Base-by-base conservation (phyloP, 768 basidiomycete genomes). In the Tylopilus subfusipes region DNA sequence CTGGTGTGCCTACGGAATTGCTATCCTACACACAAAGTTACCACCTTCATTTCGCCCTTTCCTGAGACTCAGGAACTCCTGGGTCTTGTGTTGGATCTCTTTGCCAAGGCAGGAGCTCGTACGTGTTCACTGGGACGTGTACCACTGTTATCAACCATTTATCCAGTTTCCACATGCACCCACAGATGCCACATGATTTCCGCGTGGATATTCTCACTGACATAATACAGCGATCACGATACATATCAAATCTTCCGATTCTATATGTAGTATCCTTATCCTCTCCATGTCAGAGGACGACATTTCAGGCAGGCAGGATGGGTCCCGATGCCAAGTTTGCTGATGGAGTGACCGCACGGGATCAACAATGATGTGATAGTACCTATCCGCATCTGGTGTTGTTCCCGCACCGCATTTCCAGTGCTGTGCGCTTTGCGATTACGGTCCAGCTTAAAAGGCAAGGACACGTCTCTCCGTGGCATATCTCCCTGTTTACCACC, bases 321-420 rank as follows among this genome's bases (percentile, higher is more conserved):
- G 31, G 38, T 22, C 29, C 46, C 49, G 36, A 21, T 45, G 30
- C 45, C 49, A 33, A 48, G 57, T 42, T 45, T 54, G 11, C 21
- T 53, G 33, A 50, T 48, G 39, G 19, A 29, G 22, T n/a, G 51
- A 25, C 29, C 31, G 21, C 48, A 50, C 25, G 39, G 39, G 42
- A 43, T 53, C 34, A 48, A 29, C 44, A 27, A 22, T 53, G 58
- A 53, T 61, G 45, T 48, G 53, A 66, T 64, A 14, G 57, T 65
- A 29, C 48, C 52, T 64, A 53, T 52, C 60, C 40, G 25, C 47
- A 62, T 52, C 39, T 4, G 24, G 44, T n/a, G 44, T 47, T 36
- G 34, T 55, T 54, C 27, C 42, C 31, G 52, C 27, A 46, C 25
- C 33, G 47, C 46, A 52, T 59, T 62, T 60, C 48, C 45, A 54